Percentiles rank a stretch among this genome's conserved stretches.
These are phyloP conservation scores for Pontederia paniculata DNA, from an alignment of 176 grass and related monocot genomes.

Conservation along the genomic window DNA sequence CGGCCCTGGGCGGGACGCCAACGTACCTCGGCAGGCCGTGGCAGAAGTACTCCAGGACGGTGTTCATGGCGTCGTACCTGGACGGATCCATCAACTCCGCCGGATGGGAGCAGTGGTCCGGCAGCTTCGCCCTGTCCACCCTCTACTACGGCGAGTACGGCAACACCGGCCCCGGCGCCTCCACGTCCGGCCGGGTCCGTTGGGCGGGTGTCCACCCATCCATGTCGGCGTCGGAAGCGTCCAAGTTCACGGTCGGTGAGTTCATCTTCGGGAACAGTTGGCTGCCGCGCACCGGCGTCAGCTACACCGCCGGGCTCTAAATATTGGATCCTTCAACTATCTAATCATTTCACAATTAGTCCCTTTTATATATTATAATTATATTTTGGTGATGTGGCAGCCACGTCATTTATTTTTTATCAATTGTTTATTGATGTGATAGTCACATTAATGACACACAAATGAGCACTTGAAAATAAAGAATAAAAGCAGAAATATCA, in stretches of 20 bases:
- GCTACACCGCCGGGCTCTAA: conserved; percentile 44
- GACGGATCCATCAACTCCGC: conserved; percentile 32
- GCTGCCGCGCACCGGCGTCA: conserved; percentile 32
- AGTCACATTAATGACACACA: no score
- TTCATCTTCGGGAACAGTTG: conserved; percentile 59
- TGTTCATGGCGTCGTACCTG: conserved; percentile 39
- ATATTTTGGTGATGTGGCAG: no score
- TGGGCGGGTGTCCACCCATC: conserved; percentile 47
- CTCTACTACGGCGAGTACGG: conserved; percentile 75
- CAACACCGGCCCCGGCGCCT: conserved; percentile 34
- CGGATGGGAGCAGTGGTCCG: conserved; percentile 54
- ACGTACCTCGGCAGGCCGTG: conserved; percentile 78
- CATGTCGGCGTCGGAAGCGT: conserved; percentile 33
- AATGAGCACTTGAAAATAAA: no score
- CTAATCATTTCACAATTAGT: no score
- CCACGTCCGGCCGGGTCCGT: conserved; percentile 23
- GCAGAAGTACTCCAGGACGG: conserved; percentile 40
- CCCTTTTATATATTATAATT: no score
- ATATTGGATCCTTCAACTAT: no score
- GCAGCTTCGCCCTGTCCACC: conserved; percentile 28
- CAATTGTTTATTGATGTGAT: no score
- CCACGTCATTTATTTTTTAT: no score
- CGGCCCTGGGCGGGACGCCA: conserved; percentile 29
- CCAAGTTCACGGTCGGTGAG: conserved; percentile 33
- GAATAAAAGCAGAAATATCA: no score